These are phyloP conservation scores for Teratosphaeria nubilosa DNA, from an alignment of 2,329 filamentous ascomycete species.

Conservation along the genomic window DNA sequence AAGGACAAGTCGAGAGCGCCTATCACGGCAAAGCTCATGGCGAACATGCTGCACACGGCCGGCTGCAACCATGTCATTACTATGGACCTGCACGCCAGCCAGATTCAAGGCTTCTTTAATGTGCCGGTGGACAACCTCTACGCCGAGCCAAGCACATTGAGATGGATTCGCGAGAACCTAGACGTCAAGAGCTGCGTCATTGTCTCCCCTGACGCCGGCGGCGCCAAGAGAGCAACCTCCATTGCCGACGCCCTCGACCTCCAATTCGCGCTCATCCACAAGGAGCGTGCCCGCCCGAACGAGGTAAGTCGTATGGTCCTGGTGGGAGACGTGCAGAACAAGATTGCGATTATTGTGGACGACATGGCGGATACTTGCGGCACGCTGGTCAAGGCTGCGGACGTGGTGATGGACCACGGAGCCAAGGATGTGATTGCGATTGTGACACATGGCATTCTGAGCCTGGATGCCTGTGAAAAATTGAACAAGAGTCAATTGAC, in stretches of 20 bases:
- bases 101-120: constrained; percentile 96
- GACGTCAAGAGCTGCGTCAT: constrained; percentile 78
- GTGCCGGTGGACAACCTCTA: constrained; percentile 74
- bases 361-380: constrained; percentile 97
- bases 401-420: constrained; percentile 76
- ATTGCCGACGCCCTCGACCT: constrained; percentile 88
- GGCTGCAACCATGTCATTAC: constrained; percentile 91
- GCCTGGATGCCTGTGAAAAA: constrained; percentile 77
- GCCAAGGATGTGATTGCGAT: constrained; percentile 86
- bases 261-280: constrained; percentile 90
- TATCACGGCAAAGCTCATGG: constrained; percentile 90
- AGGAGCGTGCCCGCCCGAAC: constrained; percentile 84
- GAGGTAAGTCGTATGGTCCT: constrained; percentile 90
- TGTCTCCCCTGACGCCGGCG: constrained; percentile 88
- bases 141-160: constrained; percentile 81
- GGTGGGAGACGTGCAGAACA: constrained; percentile 86
- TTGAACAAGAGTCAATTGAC: constrained; percentile 68
- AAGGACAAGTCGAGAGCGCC: constrained; percentile 95
- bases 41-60: constrained; percentile 93
- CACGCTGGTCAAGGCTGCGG: constrained; percentile 77
- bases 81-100: constrained; percentile 88
- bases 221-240: constrained; percentile 86
- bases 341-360: constrained; percentile 90
- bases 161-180: constrained; percentile 84
- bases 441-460: constrained; percentile 87